These are phyloP conservation scores for Curvularia hawaiiensis DNA, from an alignment of 2,329 filamentous ascomycete genomes.

Conservation along the genomic window DNA sequence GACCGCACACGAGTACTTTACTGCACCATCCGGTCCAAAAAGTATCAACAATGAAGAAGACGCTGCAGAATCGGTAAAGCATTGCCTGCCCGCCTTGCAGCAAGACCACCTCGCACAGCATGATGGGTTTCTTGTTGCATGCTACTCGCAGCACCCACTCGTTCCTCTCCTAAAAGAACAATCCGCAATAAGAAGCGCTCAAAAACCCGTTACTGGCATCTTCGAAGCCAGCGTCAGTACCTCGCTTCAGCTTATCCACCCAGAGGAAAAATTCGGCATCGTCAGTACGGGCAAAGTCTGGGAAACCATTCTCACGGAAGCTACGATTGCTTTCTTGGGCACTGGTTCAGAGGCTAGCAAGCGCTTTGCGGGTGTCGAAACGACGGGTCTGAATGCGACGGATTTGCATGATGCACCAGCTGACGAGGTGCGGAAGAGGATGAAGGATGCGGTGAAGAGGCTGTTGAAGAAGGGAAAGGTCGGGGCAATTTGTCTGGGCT, in stretches of 20 bases:
- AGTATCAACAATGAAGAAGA: constrained; percentile 81
- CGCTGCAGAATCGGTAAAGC: constrained; percentile 65
- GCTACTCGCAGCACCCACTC: constrained; percentile 84
- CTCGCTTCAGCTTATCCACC: constrained; percentile 61
- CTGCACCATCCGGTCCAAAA: constrained; percentile 67
- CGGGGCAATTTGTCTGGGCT: constrained; percentile 79
- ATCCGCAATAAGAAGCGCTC: constrained; percentile 41
- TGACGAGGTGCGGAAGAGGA: constrained; percentile 66
- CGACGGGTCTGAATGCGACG: constrained; percentile 78
- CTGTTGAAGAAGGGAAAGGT: constrained; percentile 65
- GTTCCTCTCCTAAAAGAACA: constrained; percentile 64
- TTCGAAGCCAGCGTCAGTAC: constrained; percentile 81
- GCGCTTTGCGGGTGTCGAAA: constrained; percentile 79
- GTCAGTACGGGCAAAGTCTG: constrained; percentile 86
- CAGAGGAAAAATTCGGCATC: constrained; percentile 73
- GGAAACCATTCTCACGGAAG: constrained; percentile 72
- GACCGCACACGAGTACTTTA: constrained; percentile 66
- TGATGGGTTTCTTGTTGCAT: constrained; percentile 84
- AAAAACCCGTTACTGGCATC: constrained; percentile 74
- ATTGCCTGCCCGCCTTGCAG: constrained; percentile 64
- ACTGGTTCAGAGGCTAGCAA: constrained; percentile 41
- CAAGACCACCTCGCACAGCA: constrained; percentile 55
- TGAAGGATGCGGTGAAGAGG: constrained; percentile 71
- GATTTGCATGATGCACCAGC: constrained; percentile 75
- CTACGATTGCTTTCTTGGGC: constrained; percentile 69